Base-by-base conservation (phyloP, 2,329 filamentous ascomycete species). In the Calonectria leucothoes region DNA sequence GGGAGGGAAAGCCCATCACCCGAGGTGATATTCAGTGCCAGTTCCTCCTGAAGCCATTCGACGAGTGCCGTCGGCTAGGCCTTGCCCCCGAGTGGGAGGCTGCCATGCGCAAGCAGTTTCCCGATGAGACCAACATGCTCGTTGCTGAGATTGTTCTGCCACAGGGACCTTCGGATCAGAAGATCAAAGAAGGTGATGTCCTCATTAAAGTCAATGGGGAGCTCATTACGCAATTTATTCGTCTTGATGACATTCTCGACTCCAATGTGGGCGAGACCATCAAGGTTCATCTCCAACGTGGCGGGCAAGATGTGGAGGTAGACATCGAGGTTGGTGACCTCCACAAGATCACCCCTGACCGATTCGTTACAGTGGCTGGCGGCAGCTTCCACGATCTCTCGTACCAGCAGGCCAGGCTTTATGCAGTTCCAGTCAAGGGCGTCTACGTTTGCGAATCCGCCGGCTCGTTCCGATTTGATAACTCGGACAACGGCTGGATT, bases 1-100 rank as follows among this genome's bases (percentile, higher is more conserved):
- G 94, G 82, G 89, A 93, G 76, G 93, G 91, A 39, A 90, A 93
- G 78, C 90, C 90, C 2, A 93, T 99, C 66, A 92, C 93, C n/a
- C 91, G 97, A 79, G 97, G 97, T 61, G 98, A 97, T n/a, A 98
- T 99, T 64, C 97, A 99, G 85, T 98, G 95, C 75, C 97, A 99
- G 83, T 99, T 97, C 90, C 90, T 98, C 67, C 90, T 99, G 75
- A 98, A 98, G 85, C 95, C 97, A 0, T 99, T 99, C 80, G 97
- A 99, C 79, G 97, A 99, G 84, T 98, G 97, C 84, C 93, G 96
- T 69, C 91, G 97, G 73, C 88, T 99, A 14, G 97, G 97, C 10
- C 88, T 99, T 73, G 95, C 91, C 2, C 89, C 95, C 0, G 91
- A 95, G 66, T 97, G 95, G 93, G 97, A 99, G 87, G 93, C 94